Evolutionary conservation across 208 protist species (phyloP).

Genomic region (Trypanosoma conorhini): DNA sequence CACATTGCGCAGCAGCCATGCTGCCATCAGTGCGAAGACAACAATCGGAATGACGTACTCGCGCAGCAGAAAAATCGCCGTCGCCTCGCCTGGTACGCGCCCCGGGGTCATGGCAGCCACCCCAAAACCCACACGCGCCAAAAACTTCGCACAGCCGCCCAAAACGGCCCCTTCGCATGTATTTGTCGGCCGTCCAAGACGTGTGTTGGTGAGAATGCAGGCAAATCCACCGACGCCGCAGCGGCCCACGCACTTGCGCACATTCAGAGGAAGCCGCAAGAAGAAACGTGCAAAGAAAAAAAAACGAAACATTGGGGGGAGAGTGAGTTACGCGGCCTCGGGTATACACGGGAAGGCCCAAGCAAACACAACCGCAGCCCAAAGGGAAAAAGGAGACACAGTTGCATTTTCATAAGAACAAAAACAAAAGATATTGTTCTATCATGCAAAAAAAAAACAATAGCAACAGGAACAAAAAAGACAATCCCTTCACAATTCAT

Average conservation of each 20-base stretch:
- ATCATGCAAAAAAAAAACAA: not conserved
- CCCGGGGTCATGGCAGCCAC: not conserved
- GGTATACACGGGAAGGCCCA: no score
- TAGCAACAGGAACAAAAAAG: no score
- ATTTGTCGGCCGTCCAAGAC: no score
- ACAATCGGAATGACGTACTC: conserved; percentile 66
- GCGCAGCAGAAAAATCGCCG: conserved; percentile 41
- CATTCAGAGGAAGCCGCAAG: not conserved
- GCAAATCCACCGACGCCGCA: no score
- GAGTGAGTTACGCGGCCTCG: no score
- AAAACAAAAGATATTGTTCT: not conserved
- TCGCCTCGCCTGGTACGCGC: conserved; percentile 33
- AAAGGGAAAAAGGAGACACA: conserved; percentile 9
- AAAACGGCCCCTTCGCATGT: no score
- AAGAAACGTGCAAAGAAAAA: conserved; percentile 12
- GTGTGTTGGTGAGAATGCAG: no score
- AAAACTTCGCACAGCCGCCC: not conserved
- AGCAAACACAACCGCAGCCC: not conserved
- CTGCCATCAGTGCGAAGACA: conserved; percentile 47
- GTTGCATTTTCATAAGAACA: not conserved
- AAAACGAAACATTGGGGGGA: not conserved
- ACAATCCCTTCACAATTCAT: not conserved
- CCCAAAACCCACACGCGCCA: not conserved
- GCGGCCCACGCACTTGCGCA: no score
- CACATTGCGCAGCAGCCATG: conserved; percentile 47